Conservation (phyloP, 2,329 filamentous ascomycete genomes). For the Exophiala xenobiotica region DNA sequence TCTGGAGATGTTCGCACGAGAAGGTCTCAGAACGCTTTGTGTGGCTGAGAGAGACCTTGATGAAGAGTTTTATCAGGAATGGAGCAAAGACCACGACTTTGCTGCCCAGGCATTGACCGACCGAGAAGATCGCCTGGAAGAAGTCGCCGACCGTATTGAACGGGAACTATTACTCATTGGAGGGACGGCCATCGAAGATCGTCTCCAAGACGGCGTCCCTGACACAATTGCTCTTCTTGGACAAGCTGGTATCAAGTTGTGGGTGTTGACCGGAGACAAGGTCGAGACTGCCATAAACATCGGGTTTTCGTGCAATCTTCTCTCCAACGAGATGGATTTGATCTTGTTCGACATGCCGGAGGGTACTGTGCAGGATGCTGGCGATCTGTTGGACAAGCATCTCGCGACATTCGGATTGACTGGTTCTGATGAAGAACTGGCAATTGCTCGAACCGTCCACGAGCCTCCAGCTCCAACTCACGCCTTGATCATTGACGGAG, state of each 20-base stretch:
- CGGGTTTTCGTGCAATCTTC: slow-evolving; percentile 95
- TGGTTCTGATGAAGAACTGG: slow-evolving; percentile 82
- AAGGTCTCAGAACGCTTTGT: slow-evolving; percentile 91
- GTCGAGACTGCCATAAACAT: slow-evolving; percentile 99
- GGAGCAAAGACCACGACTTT: slow-evolving; percentile 83
- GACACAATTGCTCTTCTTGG: slow-evolving; percentile 91
- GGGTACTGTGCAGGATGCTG: slow-evolving; percentile 62
- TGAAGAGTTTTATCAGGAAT: slow-evolving; percentile 79
- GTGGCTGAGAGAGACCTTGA: slow-evolving; percentile 79
- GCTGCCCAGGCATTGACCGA: slow-evolving; percentile 81
- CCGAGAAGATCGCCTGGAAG: slow-evolving; percentile 90
- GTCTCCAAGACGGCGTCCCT: slow-evolving; percentile 92
- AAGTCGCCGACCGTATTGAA: slow-evolving; percentile 85
- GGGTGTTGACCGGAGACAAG: slow-evolving; percentile 97
- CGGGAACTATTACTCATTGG: slow-evolving; percentile 83
- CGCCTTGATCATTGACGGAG: slow-evolving; percentile 91
- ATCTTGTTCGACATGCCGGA: slow-evolving; percentile 85
- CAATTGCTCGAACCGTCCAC: slow-evolving; percentile 75
- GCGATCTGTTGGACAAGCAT: slow-evolving; percentile 71
- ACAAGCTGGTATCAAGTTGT: slow-evolving; percentile 94
- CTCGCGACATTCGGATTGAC: slow-evolving; percentile 73
- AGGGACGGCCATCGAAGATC: slow-evolving; percentile 95
- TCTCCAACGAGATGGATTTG: slow-evolving; percentile 97
- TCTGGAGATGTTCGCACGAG: slow-evolving; percentile 92
- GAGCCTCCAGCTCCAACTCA: slow-evolving; percentile 84